Evolutionary conservation across 148 eudicot genomes (phyloP).

Genomic region (Nepenthes mirabilis): DNA sequence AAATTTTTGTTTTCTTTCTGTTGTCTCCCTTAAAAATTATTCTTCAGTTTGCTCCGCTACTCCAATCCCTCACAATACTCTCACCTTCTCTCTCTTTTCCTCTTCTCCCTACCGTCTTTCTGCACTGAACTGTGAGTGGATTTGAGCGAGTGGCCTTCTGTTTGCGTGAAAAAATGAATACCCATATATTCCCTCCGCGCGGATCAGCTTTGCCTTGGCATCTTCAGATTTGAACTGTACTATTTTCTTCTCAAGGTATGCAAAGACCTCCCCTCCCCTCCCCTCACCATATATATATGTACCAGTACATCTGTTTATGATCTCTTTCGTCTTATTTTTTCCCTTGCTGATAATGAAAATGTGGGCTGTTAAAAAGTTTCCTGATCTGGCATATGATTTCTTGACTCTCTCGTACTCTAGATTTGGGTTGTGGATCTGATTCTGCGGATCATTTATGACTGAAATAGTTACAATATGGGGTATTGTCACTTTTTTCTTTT

Average conservation of each 20-base stretch:
- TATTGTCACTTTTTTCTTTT: constrained; percentile 2
- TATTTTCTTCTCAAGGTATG: constrained; percentile 12
- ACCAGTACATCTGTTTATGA: constrained; percentile 12
- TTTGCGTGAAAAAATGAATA: too few relatives aligned
- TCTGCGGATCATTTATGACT: constrained; percentile 2
- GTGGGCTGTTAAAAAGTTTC: constrained; percentile 21
- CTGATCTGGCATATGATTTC: constrained; percentile 9
- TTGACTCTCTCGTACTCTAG: constrained; percentile 12
- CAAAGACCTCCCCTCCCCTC: background rate
- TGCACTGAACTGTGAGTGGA: too few relatives aligned
- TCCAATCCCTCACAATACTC: too few relatives aligned
- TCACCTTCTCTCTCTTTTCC: too few relatives aligned
- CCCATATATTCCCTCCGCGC: too few relatives aligned
- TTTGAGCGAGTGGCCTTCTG: too few relatives aligned
- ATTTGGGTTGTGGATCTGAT: constrained; percentile 25
- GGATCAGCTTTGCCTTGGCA: too few relatives aligned
- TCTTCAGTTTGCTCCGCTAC: too few relatives aligned
- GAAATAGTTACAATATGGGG: constrained; percentile 1
- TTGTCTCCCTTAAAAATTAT: too few relatives aligned
- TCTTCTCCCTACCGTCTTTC: too few relatives aligned
- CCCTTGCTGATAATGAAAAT: constrained; percentile 8
- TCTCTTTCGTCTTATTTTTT: constrained; percentile 10
- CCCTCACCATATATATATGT: background rate
- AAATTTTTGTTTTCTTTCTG: too few relatives aligned
- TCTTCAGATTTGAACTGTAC: constrained; percentile 2